A percentile compares a stretch with the other conserved stretches of the same genome.
Conservation (phyloP, 768 basidiomycete species). For the Mycena vitilis region DNA sequence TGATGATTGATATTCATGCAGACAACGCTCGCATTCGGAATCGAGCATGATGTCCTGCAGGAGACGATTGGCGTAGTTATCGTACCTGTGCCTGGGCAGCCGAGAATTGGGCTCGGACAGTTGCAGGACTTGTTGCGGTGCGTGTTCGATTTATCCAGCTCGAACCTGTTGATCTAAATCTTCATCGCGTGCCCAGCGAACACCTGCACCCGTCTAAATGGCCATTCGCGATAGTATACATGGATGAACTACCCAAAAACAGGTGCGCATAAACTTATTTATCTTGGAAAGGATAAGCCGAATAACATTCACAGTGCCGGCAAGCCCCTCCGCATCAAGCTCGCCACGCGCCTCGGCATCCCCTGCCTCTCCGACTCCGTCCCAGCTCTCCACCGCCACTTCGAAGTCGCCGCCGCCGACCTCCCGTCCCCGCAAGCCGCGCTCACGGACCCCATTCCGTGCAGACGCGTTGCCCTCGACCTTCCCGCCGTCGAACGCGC, state of each 20-base stretch:
- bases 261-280: background rate
- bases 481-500: conserved; percentile 41
- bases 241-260: conserved; percentile 61
- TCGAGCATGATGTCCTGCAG: conserved; percentile 60
- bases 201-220: conserved; percentile 62
- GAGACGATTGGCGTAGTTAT: conserved; percentile 60
- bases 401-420: conserved; percentile 50
- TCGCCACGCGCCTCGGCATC: conserved; percentile 28
- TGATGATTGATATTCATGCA: conserved; percentile 23
- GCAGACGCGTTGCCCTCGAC: conserved; percentile 47
- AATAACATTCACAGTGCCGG: conserved; percentile 44
- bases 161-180: background rate
- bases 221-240: conserved; percentile 61
- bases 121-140: conserved; percentile 56
- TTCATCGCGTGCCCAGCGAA: conserved; percentile 41
- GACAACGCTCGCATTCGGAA: conserved; percentile 56
- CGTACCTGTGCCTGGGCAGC: conserved; percentile 48
- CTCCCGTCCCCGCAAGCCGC: conserved; percentile 38
- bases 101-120: conserved; percentile 54
- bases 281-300: background rate
- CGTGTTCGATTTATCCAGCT: conserved; percentile 9
- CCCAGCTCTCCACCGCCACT: conserved; percentile 53
- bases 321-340: conserved; percentile 59
- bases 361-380: conserved; percentile 10
- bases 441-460: conserved; percentile 53